phyloP scores from a whole-genome alignment of 2,329 filamentous ascomycete species.

The Parascedosporium putredinis region DNA sequence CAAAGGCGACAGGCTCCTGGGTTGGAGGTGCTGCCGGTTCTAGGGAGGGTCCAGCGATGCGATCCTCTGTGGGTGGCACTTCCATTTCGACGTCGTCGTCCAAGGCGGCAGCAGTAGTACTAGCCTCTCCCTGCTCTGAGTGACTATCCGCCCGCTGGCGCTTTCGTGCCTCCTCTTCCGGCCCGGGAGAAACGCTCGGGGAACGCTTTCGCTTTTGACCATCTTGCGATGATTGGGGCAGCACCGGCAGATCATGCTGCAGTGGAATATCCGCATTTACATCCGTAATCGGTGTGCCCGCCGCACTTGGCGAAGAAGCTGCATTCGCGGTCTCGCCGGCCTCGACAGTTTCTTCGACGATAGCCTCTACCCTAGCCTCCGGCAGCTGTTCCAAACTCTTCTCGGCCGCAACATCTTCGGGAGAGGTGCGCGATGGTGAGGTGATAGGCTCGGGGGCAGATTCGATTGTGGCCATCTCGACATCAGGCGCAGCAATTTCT shows the following conservation, averaged over 20 bases:
- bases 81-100: background rate
- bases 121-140: background rate
- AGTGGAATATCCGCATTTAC: background rate
- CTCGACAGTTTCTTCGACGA: too few relatives aligned
- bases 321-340: background rate
- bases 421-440: too few relatives aligned
- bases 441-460: background rate
- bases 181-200: background rate
- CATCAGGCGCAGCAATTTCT: background rate
- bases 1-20: background rate
- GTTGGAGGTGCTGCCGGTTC: background rate
- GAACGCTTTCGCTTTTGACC: constrained; percentile 6
- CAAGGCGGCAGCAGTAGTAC: background rate
- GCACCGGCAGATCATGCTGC: background rate
- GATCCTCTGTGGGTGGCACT: background rate
- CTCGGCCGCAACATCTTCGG: background rate
- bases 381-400: background rate
- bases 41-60: background rate
- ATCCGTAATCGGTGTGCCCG: too few relatives aligned
- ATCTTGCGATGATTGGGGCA: background rate
- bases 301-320: background rate
- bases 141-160: constrained; percentile 1
- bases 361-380: background rate
- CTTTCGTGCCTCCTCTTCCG: constrained; percentile 2
- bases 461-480: background rate